phyloP scores from a whole-genome alignment of 768 basidiomycete species.

The Lepiota venenata region DNA sequence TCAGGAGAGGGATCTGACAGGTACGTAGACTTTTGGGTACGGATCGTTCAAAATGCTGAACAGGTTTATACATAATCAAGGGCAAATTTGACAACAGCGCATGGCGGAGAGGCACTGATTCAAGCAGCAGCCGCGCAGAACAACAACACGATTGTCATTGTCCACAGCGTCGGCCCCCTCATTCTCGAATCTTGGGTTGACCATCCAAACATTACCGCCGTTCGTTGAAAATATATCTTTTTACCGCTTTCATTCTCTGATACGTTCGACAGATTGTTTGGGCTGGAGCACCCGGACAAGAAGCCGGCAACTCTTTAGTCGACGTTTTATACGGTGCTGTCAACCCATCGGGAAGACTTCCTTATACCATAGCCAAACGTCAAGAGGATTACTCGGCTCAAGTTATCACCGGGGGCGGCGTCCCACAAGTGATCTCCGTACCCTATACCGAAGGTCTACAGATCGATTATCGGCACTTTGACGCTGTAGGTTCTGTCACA shows the following conservation, averaged over 20 bases:
- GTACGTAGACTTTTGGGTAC: no score
- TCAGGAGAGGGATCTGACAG: slow-evolving; percentile 84
- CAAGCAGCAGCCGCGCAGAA: slow-evolving; percentile 62
- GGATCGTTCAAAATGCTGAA: no score
- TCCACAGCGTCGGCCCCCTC: slow-evolving; percentile 59
- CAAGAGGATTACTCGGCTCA: slow-evolving; percentile 56
- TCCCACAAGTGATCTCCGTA: slow-evolving; percentile 40
- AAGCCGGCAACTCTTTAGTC: slow-evolving; percentile 65
- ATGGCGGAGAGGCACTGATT: slow-evolving; percentile 68
- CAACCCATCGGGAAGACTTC: slow-evolving; percentile 68
- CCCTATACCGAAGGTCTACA: slow-evolving; percentile 39
- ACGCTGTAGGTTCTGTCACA: slow-evolving; percentile 42
- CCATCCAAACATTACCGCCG: slow-evolving; percentile 71
- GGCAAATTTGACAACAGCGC: slow-evolving; percentile 76
- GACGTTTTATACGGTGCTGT: slow-evolving; percentile 69
- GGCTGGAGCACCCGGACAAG: slow-evolving; percentile 67
- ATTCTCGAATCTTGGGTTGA: slow-evolving; percentile 67
- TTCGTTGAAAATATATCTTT: slow-evolving; percentile 32
- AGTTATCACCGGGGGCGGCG: slow-evolving; percentile 31
- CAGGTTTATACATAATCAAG: no score
- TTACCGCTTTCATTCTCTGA: slow-evolving; percentile 13
- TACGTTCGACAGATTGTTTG: slow-evolving; percentile 50
- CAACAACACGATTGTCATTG: slow-evolving; percentile 70
- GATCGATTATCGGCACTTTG: slow-evolving; percentile 75
- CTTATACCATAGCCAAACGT: slow-evolving; percentile 72